Evolutionary conservation across 2,329 filamentous ascomycete genomes (phyloP).

Genomic region (Botryotinia globosa): DNA sequence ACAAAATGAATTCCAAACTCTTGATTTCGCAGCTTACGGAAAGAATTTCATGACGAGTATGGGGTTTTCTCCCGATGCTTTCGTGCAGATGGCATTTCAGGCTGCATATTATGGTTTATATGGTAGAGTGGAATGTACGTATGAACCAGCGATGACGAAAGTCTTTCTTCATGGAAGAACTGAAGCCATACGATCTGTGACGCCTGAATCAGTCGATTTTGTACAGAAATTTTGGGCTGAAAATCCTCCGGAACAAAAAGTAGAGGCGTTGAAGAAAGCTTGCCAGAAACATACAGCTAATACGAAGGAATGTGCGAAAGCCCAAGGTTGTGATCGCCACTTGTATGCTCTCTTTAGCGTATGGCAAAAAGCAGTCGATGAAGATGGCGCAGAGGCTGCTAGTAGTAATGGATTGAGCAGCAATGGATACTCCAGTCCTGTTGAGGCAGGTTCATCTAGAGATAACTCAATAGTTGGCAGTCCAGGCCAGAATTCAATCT

Average conservation of each 20-base stretch:
- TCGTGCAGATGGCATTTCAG: conserved; percentile 98
- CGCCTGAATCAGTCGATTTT: conserved; percentile 79
- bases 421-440: conserved; percentile 60
- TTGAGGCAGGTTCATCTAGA: conserved; percentile 49
- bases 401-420: conserved; percentile 47
- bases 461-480: conserved; percentile 51
- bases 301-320: conserved; percentile 84
- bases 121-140: conserved; percentile 88
- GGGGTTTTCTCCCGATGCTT: conserved; percentile 95
- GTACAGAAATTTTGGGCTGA: conserved; percentile 95
- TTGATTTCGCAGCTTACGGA: conserved; percentile 86
- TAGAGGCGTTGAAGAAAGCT: conserved; percentile 79
- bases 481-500: conserved; percentile 50
- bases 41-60: conserved; percentile 98
- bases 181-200: conserved; percentile 86
- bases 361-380: conserved; percentile 87
- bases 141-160: conserved; percentile 99
- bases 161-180: conserved; percentile 89
- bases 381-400: conserved; percentile 55
- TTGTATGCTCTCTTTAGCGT: conserved; percentile 91
- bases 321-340: conserved; percentile 86
- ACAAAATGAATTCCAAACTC: conserved; percentile 91
- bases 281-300: conserved; percentile 77
- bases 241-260: conserved; percentile 75
- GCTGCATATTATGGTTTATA: conserved; percentile 97